phyloP scores from a whole-genome alignment of 306 rosid species.

The Cucurbita ficifolia region DNA sequence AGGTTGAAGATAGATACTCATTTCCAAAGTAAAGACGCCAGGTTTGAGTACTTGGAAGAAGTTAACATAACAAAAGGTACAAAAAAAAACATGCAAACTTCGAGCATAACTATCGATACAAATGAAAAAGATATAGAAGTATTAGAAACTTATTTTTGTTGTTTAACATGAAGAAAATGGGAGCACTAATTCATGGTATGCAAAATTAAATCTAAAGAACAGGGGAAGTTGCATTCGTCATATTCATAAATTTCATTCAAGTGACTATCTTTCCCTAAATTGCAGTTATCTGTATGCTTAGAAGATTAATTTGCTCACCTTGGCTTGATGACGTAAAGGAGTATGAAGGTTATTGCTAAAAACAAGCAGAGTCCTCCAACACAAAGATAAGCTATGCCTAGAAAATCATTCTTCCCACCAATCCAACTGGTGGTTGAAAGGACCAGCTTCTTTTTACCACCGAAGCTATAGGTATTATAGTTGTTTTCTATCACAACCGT shows the following conservation, averaged over 20 bases:
- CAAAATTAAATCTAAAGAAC: not conserved
- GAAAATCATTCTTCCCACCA: slow-evolving; percentile 66
- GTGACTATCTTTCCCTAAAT: not conserved
- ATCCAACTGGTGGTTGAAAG: slow-evolving; percentile 90
- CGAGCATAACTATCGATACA: too few species aligned
- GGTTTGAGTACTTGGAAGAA: too few species aligned
- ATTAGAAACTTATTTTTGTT: too few species aligned
- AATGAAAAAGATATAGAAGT: too few species aligned
- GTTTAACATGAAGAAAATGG: not conserved
- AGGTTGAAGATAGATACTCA: not conserved
- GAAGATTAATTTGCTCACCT: slow-evolving; percentile 31
- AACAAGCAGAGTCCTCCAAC: slow-evolving; percentile 50
- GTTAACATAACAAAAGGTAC: too few species aligned
- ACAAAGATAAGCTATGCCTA: slow-evolving; percentile 51
- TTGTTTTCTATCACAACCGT: slow-evolving; percentile 49
- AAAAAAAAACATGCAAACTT: too few species aligned
- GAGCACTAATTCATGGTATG: not conserved
- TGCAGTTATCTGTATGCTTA: not conserved
- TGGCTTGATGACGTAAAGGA: slow-evolving; percentile 50
- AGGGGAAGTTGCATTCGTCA: not conserved
- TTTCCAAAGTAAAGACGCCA: too few species aligned
- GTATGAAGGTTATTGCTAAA: slow-evolving; percentile 49
- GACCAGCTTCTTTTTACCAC: slow-evolving; percentile 55
- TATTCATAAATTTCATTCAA: not conserved
- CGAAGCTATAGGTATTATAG: slow-evolving; percentile 67